Evolutionary conservation across 106 monocot species (phyloP), one percentile per base, ranked within the genome.

Genomic region (Dendrobium huoshanense): DNA sequence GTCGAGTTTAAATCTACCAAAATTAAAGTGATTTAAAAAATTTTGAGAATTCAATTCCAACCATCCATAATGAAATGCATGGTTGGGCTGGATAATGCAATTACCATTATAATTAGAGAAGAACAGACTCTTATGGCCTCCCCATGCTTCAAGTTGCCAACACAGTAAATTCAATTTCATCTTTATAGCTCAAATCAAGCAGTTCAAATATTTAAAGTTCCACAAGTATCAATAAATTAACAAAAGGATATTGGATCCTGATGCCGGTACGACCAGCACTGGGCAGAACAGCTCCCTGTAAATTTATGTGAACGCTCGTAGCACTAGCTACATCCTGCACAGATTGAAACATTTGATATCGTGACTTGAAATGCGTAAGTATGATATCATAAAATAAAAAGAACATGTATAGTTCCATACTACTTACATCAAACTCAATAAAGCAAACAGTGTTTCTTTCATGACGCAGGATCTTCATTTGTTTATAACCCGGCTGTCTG

Each of bases 401-500:
- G 58, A 33, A 80, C 1, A 41, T 55, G 29, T 15, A 73, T 37
- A 68, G 4, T 59, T 17, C 9, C 7, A 68, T 40, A 59, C 13
- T 75, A 81, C 86, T 78, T 79, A 92, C 97, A 44, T 92, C 91
- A 82, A 95, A 99, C 61, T 99, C 98, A 86, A 99, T 99, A 83
- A 98, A 98, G 80, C 97, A 98, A 70, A 98, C 97, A 65, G 97
- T 98, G 82, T 92, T 98, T 84, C 91, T 89, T 79, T 94, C 98
- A 75, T 99, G 98, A 4, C 92, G 95, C 77, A 99, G 77, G 72
- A 99, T 56, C 79, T 99, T 99, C 98, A 99, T 99, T 93, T 99
- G 98, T 84, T 99, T 99, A 83, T 86, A 99, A 70, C 98, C 98
- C 87, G 95, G 92, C 88, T 99, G 98, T 37, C 98, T 99, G 88